A percentile compares a stretch with the other conserved stretches of the same genome.
Evolutionary conservation across 148 eudicot species (phyloP).

Genomic region (Rhododendron griersonianum): DNA sequence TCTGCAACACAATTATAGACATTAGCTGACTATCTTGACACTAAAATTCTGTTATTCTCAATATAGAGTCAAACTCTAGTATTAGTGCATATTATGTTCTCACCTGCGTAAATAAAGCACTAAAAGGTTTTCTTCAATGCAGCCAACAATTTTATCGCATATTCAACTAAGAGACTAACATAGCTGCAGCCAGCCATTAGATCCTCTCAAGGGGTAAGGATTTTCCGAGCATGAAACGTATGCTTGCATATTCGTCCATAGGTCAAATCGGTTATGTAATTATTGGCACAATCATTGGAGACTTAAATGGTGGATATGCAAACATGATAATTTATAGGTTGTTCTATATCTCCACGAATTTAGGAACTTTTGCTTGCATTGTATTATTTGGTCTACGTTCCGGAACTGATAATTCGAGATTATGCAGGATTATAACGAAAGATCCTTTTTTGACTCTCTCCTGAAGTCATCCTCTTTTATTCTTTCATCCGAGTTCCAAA

Average conservation of each 20-base stretch:
- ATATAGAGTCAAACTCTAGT: not conserved
- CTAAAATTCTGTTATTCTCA: not conserved
- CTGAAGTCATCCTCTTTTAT: too few species aligned
- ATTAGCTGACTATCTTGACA: conserved; percentile 4
- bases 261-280: not conserved
- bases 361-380: too few species aligned
- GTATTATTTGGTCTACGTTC: too few species aligned
- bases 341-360: too few species aligned
- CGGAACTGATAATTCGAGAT: too few species aligned
- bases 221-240: not conserved
- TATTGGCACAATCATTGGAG: not conserved
- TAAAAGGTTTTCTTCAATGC: not conserved
- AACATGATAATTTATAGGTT: too few species aligned
- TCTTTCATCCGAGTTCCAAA: too few species aligned
- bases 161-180: not conserved
- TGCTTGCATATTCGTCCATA: not conserved
- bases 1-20: conserved; percentile 32
- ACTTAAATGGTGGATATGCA: too few species aligned
- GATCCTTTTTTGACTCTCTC: too few species aligned
- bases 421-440: too few species aligned
- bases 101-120: not conserved
- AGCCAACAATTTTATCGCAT: not conserved
- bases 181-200: too few species aligned
- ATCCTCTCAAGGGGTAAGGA: too few species aligned
- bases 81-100: not conserved